Evolutionary conservation across 2,329 filamentous ascomycete genomes (phyloP).

Genomic region (Xylariomycetidae sp.): DNA sequence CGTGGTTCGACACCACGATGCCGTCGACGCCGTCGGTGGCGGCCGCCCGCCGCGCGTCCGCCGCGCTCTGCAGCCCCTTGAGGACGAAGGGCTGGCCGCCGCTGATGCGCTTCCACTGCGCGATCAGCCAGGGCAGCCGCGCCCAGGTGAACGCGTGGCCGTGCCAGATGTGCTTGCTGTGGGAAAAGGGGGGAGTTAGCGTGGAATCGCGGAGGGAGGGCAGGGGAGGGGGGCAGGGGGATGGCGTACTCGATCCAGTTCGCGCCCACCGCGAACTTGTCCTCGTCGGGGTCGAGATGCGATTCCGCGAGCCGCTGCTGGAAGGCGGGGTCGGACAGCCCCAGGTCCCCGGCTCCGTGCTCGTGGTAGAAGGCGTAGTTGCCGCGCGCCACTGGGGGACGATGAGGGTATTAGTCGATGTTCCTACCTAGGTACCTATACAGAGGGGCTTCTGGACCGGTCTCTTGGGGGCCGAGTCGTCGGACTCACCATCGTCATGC

Average conservation of each 20-base stretch:
- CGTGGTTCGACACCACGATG: constrained; percentile 54
- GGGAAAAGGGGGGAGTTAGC: too few species aligned
- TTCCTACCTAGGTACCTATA: too few species aligned
- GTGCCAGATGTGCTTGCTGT: constrained; percentile 61
- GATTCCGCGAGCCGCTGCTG: constrained; percentile 42
- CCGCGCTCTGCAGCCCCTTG: constrained; percentile 57
- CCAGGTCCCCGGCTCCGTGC: constrained; percentile 48
- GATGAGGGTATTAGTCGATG: too few species aligned
- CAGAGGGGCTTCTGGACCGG: too few species aligned
- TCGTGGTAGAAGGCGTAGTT: constrained; percentile 61
- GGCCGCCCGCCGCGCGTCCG: constrained; percentile 50
- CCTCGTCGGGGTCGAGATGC: constrained; percentile 42
- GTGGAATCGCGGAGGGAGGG: too few species aligned
- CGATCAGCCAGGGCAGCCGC: constrained; percentile 54
- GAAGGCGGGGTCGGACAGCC: constrained; percentile 54
- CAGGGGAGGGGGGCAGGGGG: too few species aligned
- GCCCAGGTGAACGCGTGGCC: constrained; percentile 58
- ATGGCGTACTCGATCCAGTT: constrained; percentile 58
- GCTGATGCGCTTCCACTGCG: constrained; percentile 52
- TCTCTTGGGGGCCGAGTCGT: too few species aligned
- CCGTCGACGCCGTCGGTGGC: constrained; percentile 50
- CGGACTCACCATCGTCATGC: constrained; percentile 52
- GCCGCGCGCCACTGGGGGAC: constrained; percentile 41
- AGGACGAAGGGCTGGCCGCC: constrained; percentile 53
- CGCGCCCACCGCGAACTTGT: constrained; percentile 44